A percentile compares a stretch with the other conserved stretches of the same genome.
Conservation (phyloP, 352 stramenopile genomes). For the Globisporangium apiculatum region DNA sequence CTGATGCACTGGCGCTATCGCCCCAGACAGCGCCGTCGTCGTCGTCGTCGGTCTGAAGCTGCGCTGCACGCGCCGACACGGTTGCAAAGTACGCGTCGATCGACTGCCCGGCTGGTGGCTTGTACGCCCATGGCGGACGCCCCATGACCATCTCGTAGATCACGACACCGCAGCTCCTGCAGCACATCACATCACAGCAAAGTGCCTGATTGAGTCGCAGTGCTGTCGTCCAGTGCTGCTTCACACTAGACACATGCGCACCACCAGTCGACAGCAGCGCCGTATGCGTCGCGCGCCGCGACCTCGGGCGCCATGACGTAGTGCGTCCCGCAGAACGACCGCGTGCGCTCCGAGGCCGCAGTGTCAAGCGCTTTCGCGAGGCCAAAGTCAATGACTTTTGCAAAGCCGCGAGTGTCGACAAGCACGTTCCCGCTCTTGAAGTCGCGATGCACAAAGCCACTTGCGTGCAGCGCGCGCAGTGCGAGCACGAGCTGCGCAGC, state of each 20-base stretch:
- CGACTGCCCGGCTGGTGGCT: constrained; percentile 18
- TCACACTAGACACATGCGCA: constrained; percentile 12
- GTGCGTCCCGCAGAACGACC: constrained; percentile 60
- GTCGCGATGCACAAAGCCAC: constrained; percentile 66
- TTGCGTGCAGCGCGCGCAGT: constrained; percentile 37
- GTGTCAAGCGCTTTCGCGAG: constrained; percentile 33
- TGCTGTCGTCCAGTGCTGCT: too few species aligned
- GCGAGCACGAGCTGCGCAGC: constrained; percentile 64
- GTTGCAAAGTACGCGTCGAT: constrained; percentile 25
- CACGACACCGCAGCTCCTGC: constrained; percentile 63
- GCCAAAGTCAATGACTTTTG: constrained; percentile 73
- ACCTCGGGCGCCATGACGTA: constrained; percentile 76
- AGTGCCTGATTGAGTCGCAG: neutral
- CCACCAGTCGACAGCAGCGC: constrained; percentile 61
- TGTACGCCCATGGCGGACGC: constrained; percentile 63
- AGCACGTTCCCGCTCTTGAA: constrained; percentile 79
- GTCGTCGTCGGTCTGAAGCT: neutral
- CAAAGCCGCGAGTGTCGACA: constrained; percentile 27
- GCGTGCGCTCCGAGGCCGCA: constrained; percentile 8
- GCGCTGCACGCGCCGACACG: constrained; percentile 15
- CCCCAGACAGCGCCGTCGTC: neutral
- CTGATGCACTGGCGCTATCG: neutral
- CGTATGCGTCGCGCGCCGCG: constrained; percentile 29
- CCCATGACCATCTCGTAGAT: constrained; percentile 70
- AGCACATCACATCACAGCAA: neutral